Percentiles rank a stretch among this genome's conserved stretches.
Conservation (phyloP, 768 basidiomycete species). For the Tricholoma saponaceum region DNA sequence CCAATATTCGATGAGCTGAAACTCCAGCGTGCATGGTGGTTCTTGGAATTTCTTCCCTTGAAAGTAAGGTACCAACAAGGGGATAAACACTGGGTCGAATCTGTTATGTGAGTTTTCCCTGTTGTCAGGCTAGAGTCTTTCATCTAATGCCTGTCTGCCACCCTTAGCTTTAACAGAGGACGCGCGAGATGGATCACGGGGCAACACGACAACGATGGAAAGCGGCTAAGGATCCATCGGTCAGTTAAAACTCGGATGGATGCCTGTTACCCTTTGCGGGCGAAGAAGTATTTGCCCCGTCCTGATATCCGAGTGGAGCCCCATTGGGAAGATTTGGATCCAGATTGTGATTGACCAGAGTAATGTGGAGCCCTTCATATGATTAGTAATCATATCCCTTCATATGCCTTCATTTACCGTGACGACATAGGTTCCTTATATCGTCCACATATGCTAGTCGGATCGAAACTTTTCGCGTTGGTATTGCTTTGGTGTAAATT, state of each 20-base stretch:
- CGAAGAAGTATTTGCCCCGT: neutral
- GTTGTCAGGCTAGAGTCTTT: neutral
- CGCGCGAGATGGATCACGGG: constrained; percentile 35
- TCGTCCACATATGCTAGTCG: too few species aligned
- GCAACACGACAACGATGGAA: constrained; percentile 24
- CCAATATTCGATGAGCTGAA: constrained; percentile 59
- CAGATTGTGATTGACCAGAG: neutral
- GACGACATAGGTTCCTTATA: too few species aligned
- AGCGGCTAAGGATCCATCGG: constrained; percentile 43
- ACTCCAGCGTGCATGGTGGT: constrained; percentile 55
- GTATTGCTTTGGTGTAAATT: too few species aligned
- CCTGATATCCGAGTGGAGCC: neutral
- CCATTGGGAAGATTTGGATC: neutral
- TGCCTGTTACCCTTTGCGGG: constrained; percentile 17
- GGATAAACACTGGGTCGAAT: constrained; percentile 32
- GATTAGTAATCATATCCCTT: neutral
- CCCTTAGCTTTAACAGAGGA: constrained; percentile 29
- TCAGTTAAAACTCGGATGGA: constrained; percentile 53
- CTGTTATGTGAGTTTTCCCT: constrained; percentile 18
- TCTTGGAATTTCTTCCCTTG: constrained; percentile 55
- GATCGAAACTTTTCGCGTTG: too few species aligned
- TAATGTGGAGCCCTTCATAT: neutral
- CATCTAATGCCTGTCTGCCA: neutral
- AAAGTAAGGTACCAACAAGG: constrained; percentile 33
- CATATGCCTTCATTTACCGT: too few species aligned